A percentile compares a stretch with the other conserved stretches of the same genome.
These are phyloP conservation scores for Ophiostoma novo-ulmi DNA, from an alignment of 2,329 filamentous ascomycete species.

Conservation along the genomic window DNA sequence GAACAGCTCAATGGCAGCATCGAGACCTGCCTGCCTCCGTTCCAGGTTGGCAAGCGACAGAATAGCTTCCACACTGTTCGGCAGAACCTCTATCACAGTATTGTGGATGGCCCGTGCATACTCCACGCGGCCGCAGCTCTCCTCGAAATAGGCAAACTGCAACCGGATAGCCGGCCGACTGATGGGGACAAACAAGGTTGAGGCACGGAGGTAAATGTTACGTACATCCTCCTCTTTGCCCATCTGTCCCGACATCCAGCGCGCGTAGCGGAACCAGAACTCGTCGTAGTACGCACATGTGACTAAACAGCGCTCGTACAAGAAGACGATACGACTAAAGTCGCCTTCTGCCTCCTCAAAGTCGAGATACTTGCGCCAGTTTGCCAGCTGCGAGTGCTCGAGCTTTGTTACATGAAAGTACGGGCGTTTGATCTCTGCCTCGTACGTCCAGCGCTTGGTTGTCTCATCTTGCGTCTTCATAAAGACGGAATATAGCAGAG, in stretches of 20 bases:
- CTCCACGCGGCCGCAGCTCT: conserved; percentile 69
- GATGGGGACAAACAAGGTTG: conserved; percentile 79
- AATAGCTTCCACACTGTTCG: conserved; percentile 81
- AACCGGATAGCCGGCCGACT: conserved; percentile 77
- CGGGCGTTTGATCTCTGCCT: conserved; percentile 88
- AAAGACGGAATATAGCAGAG: conserved; percentile 75
- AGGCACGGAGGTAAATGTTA: conserved; percentile 84
- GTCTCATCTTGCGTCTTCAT: conserved; percentile 78
- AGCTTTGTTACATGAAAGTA: conserved; percentile 97
- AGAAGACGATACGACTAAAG: conserved; percentile 66
- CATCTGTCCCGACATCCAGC: conserved; percentile 82
- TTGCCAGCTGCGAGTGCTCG: conserved; percentile 74
- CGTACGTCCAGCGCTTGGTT: conserved; percentile 88
- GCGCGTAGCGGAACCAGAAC: conserved; percentile 94
- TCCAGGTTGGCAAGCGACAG: conserved; percentile 81
- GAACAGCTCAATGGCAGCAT: conserved; percentile 78
- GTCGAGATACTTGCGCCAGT: conserved; percentile 95
- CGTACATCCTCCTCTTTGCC: conserved; percentile 84
- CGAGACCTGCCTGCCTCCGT: conserved; percentile 74
- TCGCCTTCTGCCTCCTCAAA: conserved; percentile 87
- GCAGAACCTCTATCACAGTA: conserved; percentile 68
- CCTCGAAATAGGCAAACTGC: conserved; percentile 92
- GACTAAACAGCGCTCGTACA: conserved; percentile 91
- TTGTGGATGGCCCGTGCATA: conserved; percentile 80
- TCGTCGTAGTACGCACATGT: conserved; percentile 94